Base-by-base conservation (phyloP, 2,329 filamentous ascomycete genomes). In the Pyrenochaeta sp. region DNA sequence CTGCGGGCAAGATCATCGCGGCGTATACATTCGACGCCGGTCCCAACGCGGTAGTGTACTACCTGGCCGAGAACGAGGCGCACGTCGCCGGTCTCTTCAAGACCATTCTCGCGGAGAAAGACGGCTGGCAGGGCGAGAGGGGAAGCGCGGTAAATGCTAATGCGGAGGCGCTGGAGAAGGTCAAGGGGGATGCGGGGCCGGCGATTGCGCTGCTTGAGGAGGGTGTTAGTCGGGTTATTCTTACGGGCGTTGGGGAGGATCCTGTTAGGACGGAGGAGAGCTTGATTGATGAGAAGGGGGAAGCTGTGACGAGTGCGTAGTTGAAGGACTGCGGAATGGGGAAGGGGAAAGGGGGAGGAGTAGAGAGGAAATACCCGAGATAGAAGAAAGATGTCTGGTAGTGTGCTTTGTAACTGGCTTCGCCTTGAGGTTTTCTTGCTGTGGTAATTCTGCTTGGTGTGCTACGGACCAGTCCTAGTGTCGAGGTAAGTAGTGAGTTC, bases 1-100 rank as follows among this genome's bases (percentile, higher is more conserved):
- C 81, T 17, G 90, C 88, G 4, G 91, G 90, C 40, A 87, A 85
- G 74, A 86, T 83, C 0, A 81, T 97, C 13, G 91, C 90, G 3
- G 94, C 94, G 3, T 99, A 99, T 73, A 99, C 94, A 0, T 99
- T 97, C 65, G 94, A 99, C 68, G 94, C 94, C 0, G 94, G 94
- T 38, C 94, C 94, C 41, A 99, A 99, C 74, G 91, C 91, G 27
- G 95, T 99, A 36, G 85, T 99, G 36, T 99, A 99, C 79, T 97
- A 96, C 68, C 82, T 92, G 27, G 88, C 92, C 67, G 81, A 92
- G 77, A 83, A 96, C 58, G 81, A 85, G 51, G 80, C 81, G 28
- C 73, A 81, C 3, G 86, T 97, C 3, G 83, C 91, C 0, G 92
- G 91, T 7, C 82, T 86, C 1, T 88, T 99, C 73, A 88, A 89